phyloP scores from a whole-genome alignment of 148 eudicot genomes.

The Linanthus parryae region DNA sequence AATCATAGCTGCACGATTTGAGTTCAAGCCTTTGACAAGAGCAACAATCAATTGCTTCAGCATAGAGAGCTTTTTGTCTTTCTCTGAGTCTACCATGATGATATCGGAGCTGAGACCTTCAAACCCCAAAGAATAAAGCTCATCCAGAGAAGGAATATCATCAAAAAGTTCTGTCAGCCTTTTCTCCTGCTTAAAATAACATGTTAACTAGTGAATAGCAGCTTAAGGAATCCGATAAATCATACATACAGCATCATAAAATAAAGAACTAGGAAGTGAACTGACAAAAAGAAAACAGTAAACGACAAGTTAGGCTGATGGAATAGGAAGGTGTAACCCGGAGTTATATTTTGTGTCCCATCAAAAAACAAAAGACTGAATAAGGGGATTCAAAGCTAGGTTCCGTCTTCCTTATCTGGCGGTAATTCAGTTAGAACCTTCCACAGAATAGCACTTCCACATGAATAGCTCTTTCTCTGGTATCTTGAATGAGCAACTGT shows the following conservation, averaged over 20 bases:
- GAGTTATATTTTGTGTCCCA: too few relatives aligned
- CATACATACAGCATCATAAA: not conserved
- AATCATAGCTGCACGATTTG: conserved; percentile 73
- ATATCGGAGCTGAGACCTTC: conserved; percentile 74
- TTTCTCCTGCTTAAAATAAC: conserved; percentile 53
- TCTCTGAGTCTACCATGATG: conserved; percentile 77
- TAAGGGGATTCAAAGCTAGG: too few relatives aligned
- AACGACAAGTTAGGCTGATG: not conserved
- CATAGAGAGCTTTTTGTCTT: conserved; percentile 90
- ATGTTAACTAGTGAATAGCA: conserved; percentile 9
- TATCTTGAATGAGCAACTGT: too few relatives aligned
- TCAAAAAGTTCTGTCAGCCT: conserved; percentile 70
- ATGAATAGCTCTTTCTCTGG: too few relatives aligned
- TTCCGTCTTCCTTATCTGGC: too few relatives aligned
- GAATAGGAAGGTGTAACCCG: too few relatives aligned
- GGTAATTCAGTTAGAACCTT: too few relatives aligned
- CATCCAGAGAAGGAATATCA: conserved; percentile 79
- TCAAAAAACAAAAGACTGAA: too few relatives aligned
- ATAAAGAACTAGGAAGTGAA: not conserved
- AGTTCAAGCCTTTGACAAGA: conserved; percentile 72
- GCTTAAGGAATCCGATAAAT: not conserved
- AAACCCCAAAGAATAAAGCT: conserved; percentile 64
- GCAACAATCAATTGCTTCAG: conserved; percentile 74
- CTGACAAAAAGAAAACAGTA: not conserved
- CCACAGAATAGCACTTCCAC: too few relatives aligned